phyloP scores from a whole-genome alignment of 1,284 basidiomycete genomes.

The Leccinum griseonigrum region DNA sequence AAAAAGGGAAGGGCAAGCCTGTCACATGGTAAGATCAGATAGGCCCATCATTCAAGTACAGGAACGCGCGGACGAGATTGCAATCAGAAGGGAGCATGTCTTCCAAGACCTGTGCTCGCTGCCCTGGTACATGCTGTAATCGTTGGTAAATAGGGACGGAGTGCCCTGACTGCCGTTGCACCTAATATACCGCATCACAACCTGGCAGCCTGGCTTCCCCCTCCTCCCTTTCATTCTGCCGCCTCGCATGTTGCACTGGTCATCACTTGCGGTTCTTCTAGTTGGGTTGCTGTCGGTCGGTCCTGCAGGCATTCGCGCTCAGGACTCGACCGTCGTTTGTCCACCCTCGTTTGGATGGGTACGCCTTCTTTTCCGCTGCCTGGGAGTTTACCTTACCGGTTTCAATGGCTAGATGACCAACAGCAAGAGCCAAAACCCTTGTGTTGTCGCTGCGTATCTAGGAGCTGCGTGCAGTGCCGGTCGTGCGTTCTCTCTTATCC shows the following conservation, averaged over 20 bases:
- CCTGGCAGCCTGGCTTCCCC: neutral
- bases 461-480: slow-evolving; percentile 30
- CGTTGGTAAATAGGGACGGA: slow-evolving; percentile 13
- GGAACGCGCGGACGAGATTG: neutral
- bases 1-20: neutral
- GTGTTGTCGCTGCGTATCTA: slow-evolving; percentile 34
- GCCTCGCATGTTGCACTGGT: slow-evolving; percentile 7
- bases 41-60: neutral
- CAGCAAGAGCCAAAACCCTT: slow-evolving; percentile 33
- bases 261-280: slow-evolving; percentile 16
- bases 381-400: neutral
- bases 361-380: neutral
- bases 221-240: slow-evolving; percentile 11
- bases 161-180: neutral
- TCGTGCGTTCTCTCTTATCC: slow-evolving; percentile 22
- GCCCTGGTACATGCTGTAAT: slow-evolving; percentile 8
- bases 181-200: neutral
- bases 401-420: slow-evolving; percentile 32
- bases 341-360: slow-evolving; percentile 27
- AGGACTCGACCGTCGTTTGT: slow-evolving; percentile 20
- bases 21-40: neutral
- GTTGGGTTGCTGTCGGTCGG: slow-evolving; percentile 14
- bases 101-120: neutral
- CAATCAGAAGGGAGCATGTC: neutral
- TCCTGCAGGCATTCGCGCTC: slow-evolving; percentile 19